Conservation (phyloP, 352 stramenopile genomes). For the Proteromonas lacertae region DNA sequence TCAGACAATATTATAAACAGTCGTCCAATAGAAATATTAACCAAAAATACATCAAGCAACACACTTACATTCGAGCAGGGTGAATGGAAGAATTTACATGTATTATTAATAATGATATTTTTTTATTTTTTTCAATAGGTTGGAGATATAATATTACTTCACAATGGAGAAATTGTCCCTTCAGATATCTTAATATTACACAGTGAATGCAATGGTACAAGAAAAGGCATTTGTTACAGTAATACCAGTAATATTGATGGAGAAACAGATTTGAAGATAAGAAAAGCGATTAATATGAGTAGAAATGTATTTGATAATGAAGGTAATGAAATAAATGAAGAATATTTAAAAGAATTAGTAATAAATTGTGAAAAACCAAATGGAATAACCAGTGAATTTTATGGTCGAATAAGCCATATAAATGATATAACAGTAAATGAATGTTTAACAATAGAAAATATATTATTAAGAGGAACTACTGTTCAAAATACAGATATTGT, state of each 20-base stretch:
- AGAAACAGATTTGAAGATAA: slow-evolving; percentile 53
- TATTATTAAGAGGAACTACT: slow-evolving; percentile 56
- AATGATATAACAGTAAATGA: slow-evolving; percentile 1
- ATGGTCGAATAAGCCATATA: slow-evolving; percentile 15
- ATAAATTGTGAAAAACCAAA: slow-evolving; percentile 33
- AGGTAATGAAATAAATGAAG: slow-evolving; percentile 2
- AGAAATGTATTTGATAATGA: neutral
- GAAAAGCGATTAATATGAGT: slow-evolving; percentile 6
- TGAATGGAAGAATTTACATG: too few relatives aligned
- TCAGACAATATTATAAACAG: slow-evolving; percentile 9
- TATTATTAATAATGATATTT: too few relatives aligned
- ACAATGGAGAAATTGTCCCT: slow-evolving; percentile 32
- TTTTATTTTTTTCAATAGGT: slow-evolving; percentile 6
- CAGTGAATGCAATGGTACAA: neutral
- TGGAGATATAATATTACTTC: slow-evolving; percentile 13
- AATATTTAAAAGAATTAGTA: slow-evolving; percentile 9
- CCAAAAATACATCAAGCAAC: neutral
- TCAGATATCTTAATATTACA: slow-evolving; percentile 50
- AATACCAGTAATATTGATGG: slow-evolving; percentile 51
- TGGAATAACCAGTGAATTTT: slow-evolving; percentile 31
- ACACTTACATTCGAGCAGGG: neutral
- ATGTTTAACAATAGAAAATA: slow-evolving; percentile 29
- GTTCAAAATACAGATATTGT: slow-evolving; percentile 69
- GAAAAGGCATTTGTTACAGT: slow-evolving; percentile 22
- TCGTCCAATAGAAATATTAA: neutral